Evolutionary conservation across 306 rosid genomes (phyloP).

Genomic region (Casuarina cunninghamiana): DNA sequence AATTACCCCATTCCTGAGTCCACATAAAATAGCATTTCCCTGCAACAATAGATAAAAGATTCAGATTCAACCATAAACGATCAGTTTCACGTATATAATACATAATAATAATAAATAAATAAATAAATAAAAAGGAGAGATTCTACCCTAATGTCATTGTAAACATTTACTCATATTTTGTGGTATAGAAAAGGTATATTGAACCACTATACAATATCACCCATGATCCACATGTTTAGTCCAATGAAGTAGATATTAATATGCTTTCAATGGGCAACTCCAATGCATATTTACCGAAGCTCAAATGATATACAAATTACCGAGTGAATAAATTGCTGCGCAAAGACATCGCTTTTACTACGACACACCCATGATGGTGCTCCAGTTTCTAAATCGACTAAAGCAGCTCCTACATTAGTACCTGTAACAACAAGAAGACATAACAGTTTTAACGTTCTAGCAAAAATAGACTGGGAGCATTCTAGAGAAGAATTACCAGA

Average conservation of each 20-base stretch:
- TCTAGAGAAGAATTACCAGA: too few species aligned
- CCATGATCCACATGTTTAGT: constrained; percentile 9
- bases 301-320: constrained; percentile 41
- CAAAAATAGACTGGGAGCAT: too few species aligned
- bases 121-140: background rate
- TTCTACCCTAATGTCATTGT: too few species aligned
- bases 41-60: constrained; percentile 32
- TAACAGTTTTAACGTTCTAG: background rate
- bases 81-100: constrained; percentile 10
- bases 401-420: constrained; percentile 73
- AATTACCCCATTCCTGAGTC: constrained; percentile 92
- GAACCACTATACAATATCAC: background rate
- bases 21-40: constrained; percentile 86
- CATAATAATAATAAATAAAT: background rate
- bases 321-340: constrained; percentile 72
- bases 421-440: constrained; percentile 46
- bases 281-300: background rate
- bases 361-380: constrained; percentile 62
- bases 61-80: background rate
- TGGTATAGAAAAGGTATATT: too few species aligned
- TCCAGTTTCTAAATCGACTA: constrained; percentile 71
- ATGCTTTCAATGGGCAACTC: background rate
- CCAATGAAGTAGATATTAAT: background rate
- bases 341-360: constrained; percentile 84
- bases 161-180: too few species aligned